Base-by-base conservation (phyloP, 805 yeast species). In the Saccharomycopsis javanensis region DNA sequence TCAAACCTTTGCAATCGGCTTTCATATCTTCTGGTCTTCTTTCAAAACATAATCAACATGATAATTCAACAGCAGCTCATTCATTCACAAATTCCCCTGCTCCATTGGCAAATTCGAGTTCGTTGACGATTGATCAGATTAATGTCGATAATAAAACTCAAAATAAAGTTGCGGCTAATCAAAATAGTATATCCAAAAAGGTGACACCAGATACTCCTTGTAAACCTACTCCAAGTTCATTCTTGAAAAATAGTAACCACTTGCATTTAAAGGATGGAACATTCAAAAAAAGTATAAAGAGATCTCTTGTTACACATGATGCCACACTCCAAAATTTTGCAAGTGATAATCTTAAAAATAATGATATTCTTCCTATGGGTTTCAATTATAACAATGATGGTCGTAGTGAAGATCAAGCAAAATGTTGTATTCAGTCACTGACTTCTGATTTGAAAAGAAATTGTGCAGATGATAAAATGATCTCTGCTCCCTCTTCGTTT, bases 1-100 rank as follows among this genome's bases (percentile, higher is more conserved):
- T 86, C 23, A 86, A 85, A 66, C 96, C 96, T 2, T 75, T 88
- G 42, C 96, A 88, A 67, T 84, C 91, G 0, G 96, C 94, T 15
- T 88, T 88, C 69, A 77, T 81, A 67, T 79, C 91, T 1, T 72
- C 87, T 0, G 96, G 96, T 0, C 71, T 88, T 35, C 69, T 83
- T 59, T 80, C 85, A 38, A 83, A 83, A 67, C 74, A 85, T 42
- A 15, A 27, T 11, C 46, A 18, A 5, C 31, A 54, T 20, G 33
- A 42, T 20, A 23, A 23, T 31, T 2, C 13, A 31, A 5, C 11
- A 11, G 3, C 4, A 11, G 3, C 4, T 31, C 13, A 31, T 20
- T 42, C 48, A n/a, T 20, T 42, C 11, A 42, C 48, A 20, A 42
- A 42, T 42, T 42, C 48, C 13, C 48, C 48, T 23, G n/a, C 23